Evolutionary conservation across 768 basidiomycete genomes (phyloP).

Genomic region (Boletus tomentosulus): DNA sequence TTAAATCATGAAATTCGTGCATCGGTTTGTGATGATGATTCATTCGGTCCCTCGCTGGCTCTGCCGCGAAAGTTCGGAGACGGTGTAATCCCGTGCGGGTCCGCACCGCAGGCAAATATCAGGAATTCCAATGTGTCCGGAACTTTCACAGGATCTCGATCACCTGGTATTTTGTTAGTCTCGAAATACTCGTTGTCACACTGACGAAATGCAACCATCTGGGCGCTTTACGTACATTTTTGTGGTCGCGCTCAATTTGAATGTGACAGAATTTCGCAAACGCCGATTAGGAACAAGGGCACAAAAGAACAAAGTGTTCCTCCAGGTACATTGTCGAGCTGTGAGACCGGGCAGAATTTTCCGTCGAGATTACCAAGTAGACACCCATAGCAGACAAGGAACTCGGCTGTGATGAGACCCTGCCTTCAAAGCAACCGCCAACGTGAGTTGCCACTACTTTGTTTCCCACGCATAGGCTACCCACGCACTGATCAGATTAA

Average conservation of each 20-base stretch:
- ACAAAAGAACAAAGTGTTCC: neutral
- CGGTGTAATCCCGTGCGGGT: neutral
- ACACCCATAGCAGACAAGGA: neutral
- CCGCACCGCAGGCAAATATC: slow-evolving; percentile 1
- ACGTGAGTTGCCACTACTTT: neutral
- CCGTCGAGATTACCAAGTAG: neutral
- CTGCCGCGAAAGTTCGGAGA: neutral
- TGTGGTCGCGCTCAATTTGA: neutral
- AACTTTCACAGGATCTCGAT: neutral
- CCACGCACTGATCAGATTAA: neutral
- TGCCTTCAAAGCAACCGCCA: neutral
- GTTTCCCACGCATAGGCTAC: slow-evolving; percentile 2
- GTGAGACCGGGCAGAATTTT: neutral
- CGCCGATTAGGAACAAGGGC: neutral
- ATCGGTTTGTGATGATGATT: slow-evolving; percentile 4
- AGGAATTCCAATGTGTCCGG: neutral
- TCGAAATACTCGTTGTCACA: neutral
- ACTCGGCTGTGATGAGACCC: neutral
- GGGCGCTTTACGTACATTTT: neutral
- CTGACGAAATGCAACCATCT: neutral
- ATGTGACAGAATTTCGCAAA: too few species aligned
- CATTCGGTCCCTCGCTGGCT: neutral
- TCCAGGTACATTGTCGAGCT: neutral
- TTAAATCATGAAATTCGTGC: slow-evolving; percentile 4
- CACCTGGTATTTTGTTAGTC: neutral